Evolutionary conservation across 129 eudicot species (phyloP).

Genomic region (carrot (Daucus carota)): DH1_v3.0 NC_030381.2:49212501-49213000

Average conservation of each 20-base stretch:
- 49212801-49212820: conserved; percentile 40
- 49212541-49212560: conserved; percentile 10
- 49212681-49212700: background rate
- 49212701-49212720: background rate
- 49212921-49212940: conserved; percentile 27
- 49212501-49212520: conserved; percentile 67
- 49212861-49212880: conserved; percentile 63
- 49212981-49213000: conserved; percentile 2
- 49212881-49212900: conserved; percentile 13
- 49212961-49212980: background rate
- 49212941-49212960: conserved; percentile 12
- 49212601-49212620: conserved; percentile 33
- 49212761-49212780: background rate
- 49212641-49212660: background rate
- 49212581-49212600: conserved; percentile 19
- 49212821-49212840: conserved; percentile 51
- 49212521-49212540: conserved; percentile 38
- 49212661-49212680: background rate
- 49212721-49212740: background rate
- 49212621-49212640: background rate
- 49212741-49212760: background rate
- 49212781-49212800: conserved; percentile 11
- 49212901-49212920: conserved; percentile 14
- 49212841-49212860: conserved; percentile 63
- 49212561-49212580: conserved; percentile 17